phyloP scores from a whole-genome alignment of 78 protist genomes.

The Dictyostelium capitatum region DNA sequence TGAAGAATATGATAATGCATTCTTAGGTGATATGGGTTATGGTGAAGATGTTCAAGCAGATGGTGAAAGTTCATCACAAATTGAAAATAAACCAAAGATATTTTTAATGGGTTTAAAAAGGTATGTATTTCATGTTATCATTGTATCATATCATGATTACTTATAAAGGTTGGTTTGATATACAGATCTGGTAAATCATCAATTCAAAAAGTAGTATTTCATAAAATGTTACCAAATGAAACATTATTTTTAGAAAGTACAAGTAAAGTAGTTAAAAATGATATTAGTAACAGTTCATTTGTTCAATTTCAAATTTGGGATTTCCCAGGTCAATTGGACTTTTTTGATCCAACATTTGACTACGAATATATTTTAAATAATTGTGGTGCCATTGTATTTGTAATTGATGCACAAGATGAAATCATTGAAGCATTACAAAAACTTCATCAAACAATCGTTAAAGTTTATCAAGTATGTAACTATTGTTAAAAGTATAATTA shows the following conservation, averaged over 20 bases:
- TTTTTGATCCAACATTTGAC: conserved; percentile 87
- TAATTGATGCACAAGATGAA: conserved; percentile 96
- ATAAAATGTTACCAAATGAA: conserved; percentile 98
- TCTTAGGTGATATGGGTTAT: conserved; percentile 74
- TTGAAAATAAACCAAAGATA: conserved; percentile 84
- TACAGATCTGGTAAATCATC: conserved; percentile 94
- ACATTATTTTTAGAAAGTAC: conserved; percentile 95
- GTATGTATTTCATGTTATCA: no score
- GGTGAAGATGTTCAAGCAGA: conserved; percentile 68
- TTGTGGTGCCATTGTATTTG: conserved; percentile 97
- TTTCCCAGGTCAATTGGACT: conserved; percentile 96
- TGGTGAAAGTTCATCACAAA: conserved; percentile 59
- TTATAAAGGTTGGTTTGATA: no score
- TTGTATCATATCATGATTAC: no score
- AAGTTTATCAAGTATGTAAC: conserved; percentile 76
- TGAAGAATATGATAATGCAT: conserved; percentile 57
- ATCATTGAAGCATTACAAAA: conserved; percentile 80
- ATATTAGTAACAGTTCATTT: conserved; percentile 89
- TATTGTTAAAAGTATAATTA: background rate
- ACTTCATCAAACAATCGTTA: conserved; percentile 83
- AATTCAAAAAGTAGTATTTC: conserved; percentile 96
- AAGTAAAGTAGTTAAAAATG: conserved; percentile 84
- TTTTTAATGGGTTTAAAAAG: conserved; percentile 86
- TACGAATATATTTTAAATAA: conserved; percentile 86
- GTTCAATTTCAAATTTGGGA: conserved; percentile 98